Conservation (phyloP, 306 rosid species). For the Pyrus communis region DNA sequence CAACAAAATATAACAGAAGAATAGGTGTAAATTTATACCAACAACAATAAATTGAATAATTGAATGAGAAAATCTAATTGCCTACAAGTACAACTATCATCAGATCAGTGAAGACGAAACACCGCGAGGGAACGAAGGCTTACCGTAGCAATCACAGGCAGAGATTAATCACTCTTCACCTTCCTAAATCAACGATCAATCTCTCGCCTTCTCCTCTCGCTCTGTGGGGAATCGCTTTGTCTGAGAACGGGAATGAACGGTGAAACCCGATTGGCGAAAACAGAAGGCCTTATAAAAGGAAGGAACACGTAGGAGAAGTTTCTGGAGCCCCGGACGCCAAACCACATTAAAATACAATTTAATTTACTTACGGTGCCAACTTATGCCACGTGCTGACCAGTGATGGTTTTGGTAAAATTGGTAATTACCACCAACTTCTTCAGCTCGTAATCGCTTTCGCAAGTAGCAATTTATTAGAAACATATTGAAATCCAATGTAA, state of each 20-base stretch:
- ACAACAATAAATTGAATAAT: not conserved
- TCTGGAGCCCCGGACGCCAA: slow-evolving; percentile 3
- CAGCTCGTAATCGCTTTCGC: too few relatives aligned
- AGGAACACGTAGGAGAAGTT: not conserved
- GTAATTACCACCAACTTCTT: too few relatives aligned
- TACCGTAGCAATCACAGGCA: not conserved
- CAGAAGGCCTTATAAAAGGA: not conserved
- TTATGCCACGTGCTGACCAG: not conserved
- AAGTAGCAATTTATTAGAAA: too few relatives aligned
- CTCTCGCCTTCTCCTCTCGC: not conserved
- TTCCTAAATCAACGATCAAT: too few relatives aligned
- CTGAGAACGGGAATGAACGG: not conserved
- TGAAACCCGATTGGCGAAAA: fast-evolving
- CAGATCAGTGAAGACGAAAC: not conserved
- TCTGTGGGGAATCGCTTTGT: not conserved
- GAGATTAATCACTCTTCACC: not conserved
- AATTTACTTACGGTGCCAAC: not conserved
- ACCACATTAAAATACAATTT: not conserved
- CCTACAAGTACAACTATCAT: slow-evolving; percentile 28
- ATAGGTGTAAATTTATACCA: not conserved
- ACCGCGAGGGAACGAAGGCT: not conserved
- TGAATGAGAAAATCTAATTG: not conserved
- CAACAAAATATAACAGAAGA: not conserved
- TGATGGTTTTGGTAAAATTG: not conserved
- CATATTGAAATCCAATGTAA: too few relatives aligned